A percentile compares a stretch with the other conserved stretches of the same genome.
These are phyloP conservation scores for Leccinum variabile DNA, from an alignment of 1,284 basidiomycete genomes.

Conservation along the genomic window DNA sequence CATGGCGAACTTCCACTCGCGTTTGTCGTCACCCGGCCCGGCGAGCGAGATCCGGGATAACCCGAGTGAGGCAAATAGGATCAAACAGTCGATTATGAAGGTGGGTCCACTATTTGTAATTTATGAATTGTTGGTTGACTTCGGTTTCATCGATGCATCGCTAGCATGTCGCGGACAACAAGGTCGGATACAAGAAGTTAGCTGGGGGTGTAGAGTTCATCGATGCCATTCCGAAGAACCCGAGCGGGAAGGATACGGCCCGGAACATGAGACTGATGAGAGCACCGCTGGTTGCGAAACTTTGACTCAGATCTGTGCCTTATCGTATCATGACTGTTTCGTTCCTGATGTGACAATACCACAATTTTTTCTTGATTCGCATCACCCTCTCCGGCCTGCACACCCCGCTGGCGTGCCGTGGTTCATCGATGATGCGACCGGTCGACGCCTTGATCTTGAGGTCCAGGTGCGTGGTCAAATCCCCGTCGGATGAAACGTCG, in stretches of 20 bases:
- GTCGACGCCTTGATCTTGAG: too few relatives aligned
- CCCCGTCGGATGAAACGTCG: too few relatives aligned
- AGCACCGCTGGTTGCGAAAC: conserved; percentile 18
- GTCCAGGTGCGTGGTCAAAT: too few relatives aligned
- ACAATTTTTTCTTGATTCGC: too few relatives aligned
- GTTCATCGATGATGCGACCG: too few relatives aligned
- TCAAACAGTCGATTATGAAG: conserved; percentile 46
- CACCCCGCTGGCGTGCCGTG: too few relatives aligned
- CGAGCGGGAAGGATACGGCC: conserved; percentile 60
- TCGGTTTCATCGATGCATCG: not conserved
- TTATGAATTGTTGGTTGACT: conserved; percentile 10
- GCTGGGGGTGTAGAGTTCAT: conserved; percentile 68
- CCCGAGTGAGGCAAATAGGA: conserved; percentile 37
- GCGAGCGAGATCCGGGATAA: conserved; percentile 38
- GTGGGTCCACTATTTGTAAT: conserved; percentile 18
- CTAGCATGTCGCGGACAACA: conserved; percentile 69
- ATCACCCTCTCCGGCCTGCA: too few relatives aligned
- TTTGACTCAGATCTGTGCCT: conserved; percentile 18
- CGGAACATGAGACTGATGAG: conserved; percentile 7
- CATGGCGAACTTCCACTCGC: conserved; percentile 78
- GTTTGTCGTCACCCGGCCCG: conserved; percentile 56
- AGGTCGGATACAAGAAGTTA: conserved; percentile 70
- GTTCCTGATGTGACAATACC: too few relatives aligned
- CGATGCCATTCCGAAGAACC: conserved; percentile 69
- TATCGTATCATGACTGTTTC: too few relatives aligned